A percentile compares a stretch with the other conserved stretches of the same genome.
Evolutionary conservation across 768 basidiomycete species (phyloP).

Genomic region (Tricholoma furcatifolium): DNA sequence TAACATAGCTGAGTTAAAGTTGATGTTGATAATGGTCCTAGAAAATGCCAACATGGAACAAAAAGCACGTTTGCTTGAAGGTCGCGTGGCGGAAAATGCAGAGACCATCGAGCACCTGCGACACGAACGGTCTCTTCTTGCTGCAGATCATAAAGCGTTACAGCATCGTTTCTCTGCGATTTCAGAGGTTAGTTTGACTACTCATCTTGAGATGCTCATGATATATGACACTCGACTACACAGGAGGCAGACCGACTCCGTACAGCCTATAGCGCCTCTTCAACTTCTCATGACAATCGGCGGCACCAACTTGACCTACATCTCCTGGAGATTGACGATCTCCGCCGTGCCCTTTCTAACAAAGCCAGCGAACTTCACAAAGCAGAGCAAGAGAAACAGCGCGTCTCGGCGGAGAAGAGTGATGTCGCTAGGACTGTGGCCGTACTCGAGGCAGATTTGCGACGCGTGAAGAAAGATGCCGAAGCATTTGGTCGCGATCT

Average conservation of each 20-base stretch:
- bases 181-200: slow-evolving; percentile 53
- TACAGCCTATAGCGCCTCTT: slow-evolving; percentile 57
- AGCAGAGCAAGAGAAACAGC: slow-evolving; percentile 62
- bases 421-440: slow-evolving; percentile 69
- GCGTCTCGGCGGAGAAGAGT: slow-evolving; percentile 58
- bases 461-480: slow-evolving; percentile 72
- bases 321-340: slow-evolving; percentile 71
- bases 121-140: slow-evolving; percentile 71
- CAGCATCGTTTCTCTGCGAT: slow-evolving; percentile 66
- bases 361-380: slow-evolving; percentile 63
- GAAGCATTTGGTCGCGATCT: slow-evolving; percentile 79
- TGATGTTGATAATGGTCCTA: slow-evolving; percentile 22
- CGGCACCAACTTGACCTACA: slow-evolving; percentile 74
- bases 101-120: slow-evolving; percentile 74
- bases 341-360: slow-evolving; percentile 62
- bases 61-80: slow-evolving; percentile 67
- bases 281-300: slow-evolving; percentile 67
- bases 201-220: neutral
- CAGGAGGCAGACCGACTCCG: slow-evolving; percentile 64
- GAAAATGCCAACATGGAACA: slow-evolving; percentile 71
- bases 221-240: neutral
- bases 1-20: neutral
- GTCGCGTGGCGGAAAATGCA: slow-evolving; percentile 64
- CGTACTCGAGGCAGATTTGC: slow-evolving; percentile 68
- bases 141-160: slow-evolving; percentile 68